phyloP scores from a whole-genome alignment of 2,329 filamentous ascomycete species.

The Aphanocladium album region DNA sequence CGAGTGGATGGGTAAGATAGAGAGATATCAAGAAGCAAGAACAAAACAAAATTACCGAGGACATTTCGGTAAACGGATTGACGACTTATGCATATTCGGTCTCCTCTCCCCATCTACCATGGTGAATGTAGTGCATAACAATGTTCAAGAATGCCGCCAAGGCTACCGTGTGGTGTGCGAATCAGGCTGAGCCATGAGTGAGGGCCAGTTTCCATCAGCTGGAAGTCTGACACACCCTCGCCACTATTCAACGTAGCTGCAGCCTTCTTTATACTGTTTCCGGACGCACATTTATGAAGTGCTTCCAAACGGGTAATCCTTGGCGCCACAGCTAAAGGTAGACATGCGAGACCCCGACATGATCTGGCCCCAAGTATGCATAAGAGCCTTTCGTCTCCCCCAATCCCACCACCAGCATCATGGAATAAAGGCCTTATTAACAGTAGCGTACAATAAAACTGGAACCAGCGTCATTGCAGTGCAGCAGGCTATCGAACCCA shows the following conservation, averaged over 20 bases:
- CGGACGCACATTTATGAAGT: no score
- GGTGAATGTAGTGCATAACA: not conserved
- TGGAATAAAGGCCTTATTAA: no score
- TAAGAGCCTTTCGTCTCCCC: no score
- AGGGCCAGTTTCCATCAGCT: not conserved
- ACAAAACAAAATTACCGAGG: constrained; percentile 3
- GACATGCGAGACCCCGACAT: not conserved
- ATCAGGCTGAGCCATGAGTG: not conserved
- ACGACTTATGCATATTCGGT: not conserved
- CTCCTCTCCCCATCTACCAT: not conserved
- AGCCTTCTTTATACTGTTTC: not conserved
- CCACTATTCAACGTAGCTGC: not conserved
- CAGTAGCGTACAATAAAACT: no score
- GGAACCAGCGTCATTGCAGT: no score
- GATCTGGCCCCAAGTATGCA: no score
- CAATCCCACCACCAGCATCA: no score
- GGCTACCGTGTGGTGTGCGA: not conserved
- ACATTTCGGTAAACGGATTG: constrained; percentile 10
- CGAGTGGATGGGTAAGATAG: constrained; percentile 10
- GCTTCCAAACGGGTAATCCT: no score
- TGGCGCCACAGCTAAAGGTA: no score
- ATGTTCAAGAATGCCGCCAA: not conserved
- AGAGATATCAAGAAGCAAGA: constrained; percentile 6
- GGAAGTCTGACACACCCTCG: not conserved
- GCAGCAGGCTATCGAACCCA: no score